Evolutionary conservation across 129 eudicot species (phyloP).

Genomic region (Flaveria trinervia): DNA sequence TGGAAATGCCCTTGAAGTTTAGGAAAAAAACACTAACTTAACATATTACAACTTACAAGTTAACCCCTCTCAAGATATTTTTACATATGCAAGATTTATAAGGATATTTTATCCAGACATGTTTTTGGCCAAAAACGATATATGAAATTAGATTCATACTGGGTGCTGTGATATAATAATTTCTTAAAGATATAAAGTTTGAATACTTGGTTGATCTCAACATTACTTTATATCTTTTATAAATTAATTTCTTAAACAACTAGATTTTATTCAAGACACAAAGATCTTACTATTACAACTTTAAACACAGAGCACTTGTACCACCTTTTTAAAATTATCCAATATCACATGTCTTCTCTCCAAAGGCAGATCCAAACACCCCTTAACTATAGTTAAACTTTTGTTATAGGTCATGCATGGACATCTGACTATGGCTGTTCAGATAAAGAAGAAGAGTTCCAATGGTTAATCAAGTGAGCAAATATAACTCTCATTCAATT

Average conservation of each 20-base stretch:
- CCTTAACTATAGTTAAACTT: constrained; percentile 10
- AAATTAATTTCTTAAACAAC: not conserved
- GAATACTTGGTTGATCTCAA: not conserved
- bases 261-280: not conserved
- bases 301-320: not conserved
- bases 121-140: not conserved
- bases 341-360: no score
- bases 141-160: not conserved
- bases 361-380: constrained; percentile 5
- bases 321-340: not conserved
- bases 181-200: no score
- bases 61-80: not conserved
- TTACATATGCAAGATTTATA: not conserved
- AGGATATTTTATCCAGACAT: not conserved
- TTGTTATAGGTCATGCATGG: constrained; percentile 88
- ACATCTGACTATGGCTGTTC: constrained; percentile 97
- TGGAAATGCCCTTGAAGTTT: no score
- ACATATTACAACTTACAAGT: not conserved
- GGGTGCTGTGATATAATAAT: not conserved
- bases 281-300: not conserved
- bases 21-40: not conserved
- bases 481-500: not conserved
- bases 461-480: constrained; percentile 92
- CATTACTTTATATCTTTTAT: not conserved
- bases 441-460: constrained; percentile 91